Evolutionary conservation across 1,139 yeast genomes (phyloP).

Genomic region (Spencermartinsiella ligniputridi): DNA sequence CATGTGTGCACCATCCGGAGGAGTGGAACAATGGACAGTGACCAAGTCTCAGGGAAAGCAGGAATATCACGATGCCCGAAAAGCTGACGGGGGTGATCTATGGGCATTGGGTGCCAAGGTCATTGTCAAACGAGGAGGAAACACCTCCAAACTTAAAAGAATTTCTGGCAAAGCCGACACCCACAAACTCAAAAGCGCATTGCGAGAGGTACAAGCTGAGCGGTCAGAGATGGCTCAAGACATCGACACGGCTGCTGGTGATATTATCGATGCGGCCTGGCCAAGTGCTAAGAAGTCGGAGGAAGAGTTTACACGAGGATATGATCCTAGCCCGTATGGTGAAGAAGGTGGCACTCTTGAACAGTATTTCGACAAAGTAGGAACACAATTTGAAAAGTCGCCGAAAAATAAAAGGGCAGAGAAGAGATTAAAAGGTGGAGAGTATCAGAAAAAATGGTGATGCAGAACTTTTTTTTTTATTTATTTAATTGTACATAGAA

Average conservation of each 20-base stretch:
- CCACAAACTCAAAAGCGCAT: slow-evolving; percentile 2
- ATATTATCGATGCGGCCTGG: slow-evolving; percentile 6
- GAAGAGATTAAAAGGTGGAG: not conserved
- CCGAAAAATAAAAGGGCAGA: slow-evolving; percentile 1
- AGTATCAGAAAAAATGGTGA: slow-evolving; percentile 3
- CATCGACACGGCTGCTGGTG: not conserved
- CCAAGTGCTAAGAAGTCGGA: not conserved
- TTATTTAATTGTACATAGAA: not conserved
- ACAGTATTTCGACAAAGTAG: slow-evolving; percentile 20
- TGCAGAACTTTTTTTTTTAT: not conserved
- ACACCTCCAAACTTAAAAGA: slow-evolving; percentile 22
- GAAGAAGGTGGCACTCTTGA: slow-evolving; percentile 16
- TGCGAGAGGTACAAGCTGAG: not conserved
- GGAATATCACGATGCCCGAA: slow-evolving; percentile 85
- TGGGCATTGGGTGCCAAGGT: slow-evolving; percentile 84
- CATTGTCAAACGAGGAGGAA: slow-evolving; percentile 26
- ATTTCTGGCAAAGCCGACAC: slow-evolving; percentile 12
- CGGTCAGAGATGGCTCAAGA: not conserved
- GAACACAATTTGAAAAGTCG: slow-evolving; percentile 12
- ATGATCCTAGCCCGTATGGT: slow-evolving; percentile 13
- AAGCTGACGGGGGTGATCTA: slow-evolving; percentile 76
- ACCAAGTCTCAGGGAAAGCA: slow-evolving; percentile 75
- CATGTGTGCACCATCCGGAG: slow-evolving; percentile 75
- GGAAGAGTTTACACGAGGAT: slow-evolving; percentile 7
- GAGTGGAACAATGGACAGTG: slow-evolving; percentile 79